Conservation (phyloP, 2,329 filamentous ascomycete genomes). For the Talaromyces funiculosus region DNA sequence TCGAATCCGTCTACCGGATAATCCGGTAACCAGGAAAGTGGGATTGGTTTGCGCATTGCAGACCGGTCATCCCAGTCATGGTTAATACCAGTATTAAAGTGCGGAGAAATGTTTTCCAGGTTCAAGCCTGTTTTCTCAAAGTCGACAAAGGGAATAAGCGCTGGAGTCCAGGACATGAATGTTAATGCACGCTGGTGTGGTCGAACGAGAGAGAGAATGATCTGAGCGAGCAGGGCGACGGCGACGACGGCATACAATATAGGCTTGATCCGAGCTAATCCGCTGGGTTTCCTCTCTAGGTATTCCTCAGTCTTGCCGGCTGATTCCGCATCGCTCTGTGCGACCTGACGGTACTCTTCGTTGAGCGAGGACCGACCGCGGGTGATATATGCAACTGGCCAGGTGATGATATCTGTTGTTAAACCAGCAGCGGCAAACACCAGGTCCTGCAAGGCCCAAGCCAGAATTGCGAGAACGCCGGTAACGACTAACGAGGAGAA, state of each 20-base stretch:
- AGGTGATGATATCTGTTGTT: neutral
- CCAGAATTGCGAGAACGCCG: conserved; percentile 21
- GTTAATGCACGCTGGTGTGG: conserved; percentile 24
- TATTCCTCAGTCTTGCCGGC: neutral
- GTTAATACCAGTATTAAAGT: conserved; percentile 19
- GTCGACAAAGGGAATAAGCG: conserved; percentile 20
- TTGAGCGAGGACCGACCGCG: neutral
- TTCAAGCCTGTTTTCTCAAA: conserved; percentile 16
- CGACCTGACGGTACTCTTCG: neutral
- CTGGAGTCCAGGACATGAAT: conserved; percentile 24
- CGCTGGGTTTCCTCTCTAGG: neutral
- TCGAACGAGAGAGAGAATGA: conserved; percentile 24
- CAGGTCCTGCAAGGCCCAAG: conserved; percentile 12
- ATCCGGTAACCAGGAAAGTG: conserved; percentile 24
- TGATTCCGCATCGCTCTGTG: conserved; percentile 7
- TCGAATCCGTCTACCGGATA: conserved; percentile 21
- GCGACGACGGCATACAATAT: conserved; percentile 17
- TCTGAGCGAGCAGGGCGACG: conserved; percentile 17
- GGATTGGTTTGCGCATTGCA: conserved; percentile 18
- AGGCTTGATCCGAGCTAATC: neutral
- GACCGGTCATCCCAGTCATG: conserved; percentile 19
- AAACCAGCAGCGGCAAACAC: neutral
- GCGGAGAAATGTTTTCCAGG: conserved; percentile 18
- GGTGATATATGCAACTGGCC: neutral
- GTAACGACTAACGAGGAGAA: conserved; percentile 30